These are phyloP conservation scores for Sarocladium strictum DNA, from an alignment of 2,329 filamentous ascomycete species.

Conservation along the genomic window DNA sequence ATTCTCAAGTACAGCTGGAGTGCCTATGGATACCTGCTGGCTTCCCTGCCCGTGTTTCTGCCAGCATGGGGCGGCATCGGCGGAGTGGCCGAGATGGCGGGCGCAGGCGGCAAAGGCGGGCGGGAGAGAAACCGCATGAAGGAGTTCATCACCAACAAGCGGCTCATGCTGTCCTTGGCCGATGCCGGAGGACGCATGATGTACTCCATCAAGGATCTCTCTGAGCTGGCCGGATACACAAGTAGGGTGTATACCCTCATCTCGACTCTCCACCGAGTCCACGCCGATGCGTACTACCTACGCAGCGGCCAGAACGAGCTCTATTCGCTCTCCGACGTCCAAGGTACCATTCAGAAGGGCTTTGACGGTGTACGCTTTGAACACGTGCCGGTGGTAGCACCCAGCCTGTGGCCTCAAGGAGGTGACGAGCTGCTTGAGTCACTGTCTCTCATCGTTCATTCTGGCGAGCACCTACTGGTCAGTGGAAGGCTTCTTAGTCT, in stretches of 20 bases:
- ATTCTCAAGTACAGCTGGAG: constrained; percentile 99
- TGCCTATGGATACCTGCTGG: constrained; percentile 90
- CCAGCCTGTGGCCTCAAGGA: constrained; percentile 78
- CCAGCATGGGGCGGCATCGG: constrained; percentile 88
- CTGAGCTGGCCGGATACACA: constrained; percentile 91
- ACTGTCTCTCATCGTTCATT: constrained; percentile 81
- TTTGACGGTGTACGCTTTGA: constrained; percentile 93
- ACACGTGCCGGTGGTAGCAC: constrained; percentile 87
- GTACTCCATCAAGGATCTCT: constrained; percentile 98
- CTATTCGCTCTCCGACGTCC: constrained; percentile 84
- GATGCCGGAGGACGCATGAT: constrained; percentile 98
- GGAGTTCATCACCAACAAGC: constrained; percentile 98
- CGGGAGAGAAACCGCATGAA: constrained; percentile 87
- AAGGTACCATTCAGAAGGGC: constrained; percentile 89
- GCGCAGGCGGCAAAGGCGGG: constrained; percentile 42
- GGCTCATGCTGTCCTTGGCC: constrained; percentile 93
- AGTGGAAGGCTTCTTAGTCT: constrained; percentile 22
- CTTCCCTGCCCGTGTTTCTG: constrained; percentile 87
- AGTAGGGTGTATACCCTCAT: constrained; percentile 94
- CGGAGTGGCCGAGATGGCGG: constrained; percentile 61
- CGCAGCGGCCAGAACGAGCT: constrained; percentile 65
- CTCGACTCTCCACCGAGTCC: constrained; percentile 86
- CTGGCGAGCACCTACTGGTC: constrained; percentile 81
- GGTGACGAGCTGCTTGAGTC: constrained; percentile 89
- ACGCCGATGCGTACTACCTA: constrained; percentile 80